phyloP scores from a whole-genome alignment of 1,139 yeast species.

The Protomyces pachydermus region DNA sequence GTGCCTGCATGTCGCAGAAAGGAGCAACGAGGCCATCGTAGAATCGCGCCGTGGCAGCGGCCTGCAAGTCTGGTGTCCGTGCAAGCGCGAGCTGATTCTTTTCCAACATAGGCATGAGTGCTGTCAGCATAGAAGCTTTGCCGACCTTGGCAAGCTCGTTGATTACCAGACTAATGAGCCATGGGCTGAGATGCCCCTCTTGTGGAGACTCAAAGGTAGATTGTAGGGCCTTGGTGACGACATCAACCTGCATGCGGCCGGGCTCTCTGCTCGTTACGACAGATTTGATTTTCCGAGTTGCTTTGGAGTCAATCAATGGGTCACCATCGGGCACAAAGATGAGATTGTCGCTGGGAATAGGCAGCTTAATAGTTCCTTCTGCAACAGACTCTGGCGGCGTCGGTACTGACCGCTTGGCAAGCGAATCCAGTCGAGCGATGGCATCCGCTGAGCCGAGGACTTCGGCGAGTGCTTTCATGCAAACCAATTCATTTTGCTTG shows the following conservation, averaged over 20 bases:
- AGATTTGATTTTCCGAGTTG: neutral
- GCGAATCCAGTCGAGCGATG: neutral
- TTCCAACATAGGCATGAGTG: neutral
- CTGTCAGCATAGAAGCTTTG: neutral
- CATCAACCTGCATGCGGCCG: too few relatives aligned
- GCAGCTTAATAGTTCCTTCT: too few relatives aligned
- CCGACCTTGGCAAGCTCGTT: slow-evolving; percentile 1
- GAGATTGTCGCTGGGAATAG: neutral
- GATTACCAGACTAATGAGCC: neutral
- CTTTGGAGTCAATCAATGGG: neutral
- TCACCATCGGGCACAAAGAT: neutral
- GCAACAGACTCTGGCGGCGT: neutral
- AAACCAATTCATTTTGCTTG: neutral
- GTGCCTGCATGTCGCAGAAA: slow-evolving; percentile 5
- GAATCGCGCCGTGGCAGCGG: slow-evolving; percentile 28
- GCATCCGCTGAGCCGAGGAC: neutral
- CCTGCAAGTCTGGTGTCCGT: slow-evolving; percentile 26
- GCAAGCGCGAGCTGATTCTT: slow-evolving; percentile 27
- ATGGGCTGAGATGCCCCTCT: neutral
- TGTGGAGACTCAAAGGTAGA: too few relatives aligned
- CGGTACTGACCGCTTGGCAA: neutral
- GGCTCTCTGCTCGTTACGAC: neutral
- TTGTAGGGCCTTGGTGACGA: too few relatives aligned
- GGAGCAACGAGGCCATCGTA: slow-evolving; percentile 24
- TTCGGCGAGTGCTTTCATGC: neutral